These are phyloP conservation scores for Chytridiales sp. DNA, from an alignment of 371 early-diverging fungal genomes.

Conservation along the genomic window DNA sequence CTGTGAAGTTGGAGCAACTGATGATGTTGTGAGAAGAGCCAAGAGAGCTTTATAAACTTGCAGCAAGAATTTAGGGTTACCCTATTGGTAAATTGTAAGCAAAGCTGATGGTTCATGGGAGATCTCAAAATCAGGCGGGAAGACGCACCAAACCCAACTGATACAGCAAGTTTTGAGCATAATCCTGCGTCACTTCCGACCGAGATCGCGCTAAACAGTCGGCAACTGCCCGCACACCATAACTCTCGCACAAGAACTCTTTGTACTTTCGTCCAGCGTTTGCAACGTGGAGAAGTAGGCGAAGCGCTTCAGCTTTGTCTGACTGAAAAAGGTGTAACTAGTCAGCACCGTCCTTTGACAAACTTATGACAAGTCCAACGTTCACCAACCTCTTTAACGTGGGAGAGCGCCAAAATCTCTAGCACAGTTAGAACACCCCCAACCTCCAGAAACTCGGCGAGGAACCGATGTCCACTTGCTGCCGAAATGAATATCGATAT, in stretches of 20 bases:
- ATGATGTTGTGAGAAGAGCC: conserved; percentile 45
- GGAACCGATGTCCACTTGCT: conserved; percentile 49
- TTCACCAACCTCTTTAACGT: conserved; percentile 49
- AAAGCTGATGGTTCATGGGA: no score
- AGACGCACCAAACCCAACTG: conserved; percentile 46
- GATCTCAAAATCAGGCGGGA: neutral
- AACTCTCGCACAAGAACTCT: conserved; percentile 61
- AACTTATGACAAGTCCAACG: neutral
- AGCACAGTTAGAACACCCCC: conserved; percentile 57
- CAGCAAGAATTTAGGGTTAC: conserved; percentile 55
- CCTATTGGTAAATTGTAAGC: conserved; percentile 26
- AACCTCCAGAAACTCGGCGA: conserved; percentile 59
- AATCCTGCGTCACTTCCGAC: conserved; percentile 51
- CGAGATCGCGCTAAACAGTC: conserved; percentile 52
- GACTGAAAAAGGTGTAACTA: conserved; percentile 21
- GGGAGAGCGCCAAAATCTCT: conserved; percentile 50
- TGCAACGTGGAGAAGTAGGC: conserved; percentile 46
- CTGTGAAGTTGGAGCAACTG: conserved; percentile 45
- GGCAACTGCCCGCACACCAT: conserved; percentile 52
- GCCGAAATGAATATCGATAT: conserved; percentile 54
- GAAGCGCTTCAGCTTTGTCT: conserved; percentile 54
- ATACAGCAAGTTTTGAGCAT: conserved; percentile 47
- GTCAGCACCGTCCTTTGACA: neutral
- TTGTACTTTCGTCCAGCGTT: conserved; percentile 53
- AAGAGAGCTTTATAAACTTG: conserved; percentile 56